Base-by-base conservation (phyloP, 1,139 yeast genomes). In the Lodderomyces beijingensis region DNA sequence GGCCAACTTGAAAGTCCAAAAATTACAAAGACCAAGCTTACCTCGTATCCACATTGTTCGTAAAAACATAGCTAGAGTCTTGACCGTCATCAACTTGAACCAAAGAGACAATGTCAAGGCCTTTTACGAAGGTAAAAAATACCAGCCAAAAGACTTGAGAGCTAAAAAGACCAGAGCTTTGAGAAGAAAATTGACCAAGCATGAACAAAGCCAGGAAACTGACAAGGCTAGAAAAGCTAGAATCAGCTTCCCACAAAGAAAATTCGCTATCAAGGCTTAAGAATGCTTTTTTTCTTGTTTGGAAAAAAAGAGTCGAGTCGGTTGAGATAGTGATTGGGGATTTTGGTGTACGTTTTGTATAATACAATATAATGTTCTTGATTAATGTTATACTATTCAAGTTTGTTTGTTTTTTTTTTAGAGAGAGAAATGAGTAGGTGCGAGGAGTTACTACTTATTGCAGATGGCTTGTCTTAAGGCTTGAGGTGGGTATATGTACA, bases 101-200 rank as follows among this genome's bases (percentile, higher is more conserved):
- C 96, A 88, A 77, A 89, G 98, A 76, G 89, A 83, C 53, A 81
- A 84, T 57, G 96, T 87, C 66, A 86, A 86, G 72, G 94, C 84
- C 65, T 83, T 85, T 79, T 89, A 88, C 91, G 78, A 79, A 55
- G 95, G 89, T 74, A 88, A 88, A 82, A 89, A 88, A 77, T 85
- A 80, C 81, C 78, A 81, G 69, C 98, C 98, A 77, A 89, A 89
- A 79, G 97, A 89, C 70, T 81, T 91, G 74, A 91, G 97, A 78
- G 95, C 87, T 62, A 91, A 91, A 89, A 86, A 91, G 84, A 91
- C 98, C 74, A 91, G 97, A 82, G 97, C 98, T 70, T 75, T 91
- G 72, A 89, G 98, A 85, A 87, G 97, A 80, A 79, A 81, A 68
- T 80, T 91, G 67, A 80, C 96, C 69, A 77, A 83, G 65, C 70